Conservation (phyloP, 768 basidiomycete genomes). For the Kwoniella europaea region DNA sequence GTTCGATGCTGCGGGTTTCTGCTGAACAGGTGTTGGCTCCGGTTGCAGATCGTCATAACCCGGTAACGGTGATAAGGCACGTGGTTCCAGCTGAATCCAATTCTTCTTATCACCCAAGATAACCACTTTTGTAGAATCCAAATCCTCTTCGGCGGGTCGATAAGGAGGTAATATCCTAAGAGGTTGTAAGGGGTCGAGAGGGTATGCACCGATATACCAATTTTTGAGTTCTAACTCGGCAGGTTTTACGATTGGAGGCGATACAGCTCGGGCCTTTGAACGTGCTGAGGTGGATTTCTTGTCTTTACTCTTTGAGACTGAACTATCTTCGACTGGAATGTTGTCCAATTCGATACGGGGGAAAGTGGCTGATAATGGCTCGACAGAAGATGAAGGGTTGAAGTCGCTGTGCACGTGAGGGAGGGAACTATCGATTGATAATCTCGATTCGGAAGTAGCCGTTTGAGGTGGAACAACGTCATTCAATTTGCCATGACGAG, state of each 20-base stretch:
- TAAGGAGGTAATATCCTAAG: slow-evolving; percentile 21
- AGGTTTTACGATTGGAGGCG: slow-evolving; percentile 19
- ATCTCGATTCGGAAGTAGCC: background rate
- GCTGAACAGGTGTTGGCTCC: slow-evolving; percentile 4
- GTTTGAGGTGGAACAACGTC: background rate
- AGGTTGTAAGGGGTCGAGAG: slow-evolving; percentile 34
- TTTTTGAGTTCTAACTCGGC: slow-evolving; percentile 23
- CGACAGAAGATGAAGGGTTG: slow-evolving; percentile 2
- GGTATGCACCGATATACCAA: slow-evolving; percentile 51
- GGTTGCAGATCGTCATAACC: slow-evolving; percentile 22
- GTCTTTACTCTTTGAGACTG: background rate
- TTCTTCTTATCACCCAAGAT: background rate
- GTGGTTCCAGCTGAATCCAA: slow-evolving; percentile 8
- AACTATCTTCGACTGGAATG: background rate
- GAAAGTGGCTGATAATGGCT: slow-evolving; percentile 1
- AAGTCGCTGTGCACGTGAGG: background rate
- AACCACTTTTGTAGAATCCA: background rate
- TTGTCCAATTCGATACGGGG: background rate
- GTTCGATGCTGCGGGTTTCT: slow-evolving; percentile 2
- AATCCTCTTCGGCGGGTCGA: background rate
- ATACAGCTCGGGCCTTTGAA: slow-evolving; percentile 1
- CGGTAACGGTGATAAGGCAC: slow-evolving; percentile 22
- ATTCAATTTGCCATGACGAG: slow-evolving; percentile 31
- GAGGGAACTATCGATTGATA: background rate
- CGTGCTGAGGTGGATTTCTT: slow-evolving; percentile 3